These are phyloP conservation scores for Xylaria polymorpha DNA, from an alignment of 2,329 filamentous ascomycete genomes.

Conservation along the genomic window DNA sequence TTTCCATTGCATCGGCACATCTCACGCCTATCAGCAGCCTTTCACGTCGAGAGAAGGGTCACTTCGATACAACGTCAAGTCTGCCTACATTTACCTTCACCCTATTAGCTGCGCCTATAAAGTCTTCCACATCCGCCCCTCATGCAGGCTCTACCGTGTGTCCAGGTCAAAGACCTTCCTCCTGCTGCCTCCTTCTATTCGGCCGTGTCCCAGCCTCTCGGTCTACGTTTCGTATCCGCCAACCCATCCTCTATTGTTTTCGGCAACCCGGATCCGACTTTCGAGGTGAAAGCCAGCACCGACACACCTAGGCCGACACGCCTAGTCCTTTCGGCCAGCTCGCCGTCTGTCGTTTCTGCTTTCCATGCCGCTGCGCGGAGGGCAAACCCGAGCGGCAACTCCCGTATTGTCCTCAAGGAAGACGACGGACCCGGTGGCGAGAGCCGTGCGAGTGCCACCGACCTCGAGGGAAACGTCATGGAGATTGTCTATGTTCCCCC, in stretches of 20 bases:
- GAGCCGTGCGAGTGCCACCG: constrained; percentile 70
- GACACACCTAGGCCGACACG: constrained; percentile 58
- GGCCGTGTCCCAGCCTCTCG: constrained; percentile 79
- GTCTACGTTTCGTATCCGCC: constrained; percentile 73
- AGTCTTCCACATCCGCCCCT: constrained; percentile 35
- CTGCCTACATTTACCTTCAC: not conserved
- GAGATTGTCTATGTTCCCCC: constrained; percentile 74
- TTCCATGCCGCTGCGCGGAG: constrained; percentile 78
- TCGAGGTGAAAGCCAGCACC: constrained; percentile 58
- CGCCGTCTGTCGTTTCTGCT: constrained; percentile 72
- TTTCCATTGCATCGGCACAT: constrained; percentile 19
- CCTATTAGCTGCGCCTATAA: constrained; percentile 18
- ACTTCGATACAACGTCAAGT: constrained; percentile 18
- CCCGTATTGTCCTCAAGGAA: constrained; percentile 44
- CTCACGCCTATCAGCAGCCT: constrained; percentile 13
- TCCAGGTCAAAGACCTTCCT: constrained; percentile 80
- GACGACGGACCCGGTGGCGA: constrained; percentile 47
- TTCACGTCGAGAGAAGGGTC: constrained; percentile 18
- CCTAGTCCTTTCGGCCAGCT: constrained; percentile 76
- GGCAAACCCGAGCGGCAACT: constrained; percentile 59
- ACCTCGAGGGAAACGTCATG: constrained; percentile 86
- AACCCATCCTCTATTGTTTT: constrained; percentile 56
- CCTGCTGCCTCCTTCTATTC: constrained; percentile 87
- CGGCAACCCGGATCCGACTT: constrained; percentile 55
- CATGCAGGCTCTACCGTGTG: constrained; percentile 59